Evolutionary conservation across 257 asterid genomes (phyloP).

Genomic region (Solanum rostratum): DNA sequence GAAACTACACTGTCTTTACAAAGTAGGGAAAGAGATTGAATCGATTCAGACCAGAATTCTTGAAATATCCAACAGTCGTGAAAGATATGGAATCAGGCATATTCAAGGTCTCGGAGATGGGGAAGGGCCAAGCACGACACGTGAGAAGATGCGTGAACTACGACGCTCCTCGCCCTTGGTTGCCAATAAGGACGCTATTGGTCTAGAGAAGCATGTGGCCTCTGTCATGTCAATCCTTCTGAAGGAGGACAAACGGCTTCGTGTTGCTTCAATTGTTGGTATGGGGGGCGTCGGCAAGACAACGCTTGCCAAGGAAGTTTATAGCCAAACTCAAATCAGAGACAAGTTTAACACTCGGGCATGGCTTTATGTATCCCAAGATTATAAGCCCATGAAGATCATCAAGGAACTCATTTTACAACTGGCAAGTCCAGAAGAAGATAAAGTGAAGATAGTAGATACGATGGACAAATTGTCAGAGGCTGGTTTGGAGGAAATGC

Average conservation of each 20-base stretch:
- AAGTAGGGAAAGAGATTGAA: neutral
- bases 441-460: neutral
- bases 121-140: neutral
- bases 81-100: neutral
- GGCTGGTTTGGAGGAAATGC: neutral
- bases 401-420: conserved; percentile 7
- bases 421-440: neutral
- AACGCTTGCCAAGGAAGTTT: conserved; percentile 5
- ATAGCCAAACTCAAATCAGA: neutral
- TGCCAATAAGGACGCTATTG: conserved; percentile 4
- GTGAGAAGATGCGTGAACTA: neutral
- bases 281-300: neutral
- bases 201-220: neutral
- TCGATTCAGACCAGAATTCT: neutral
- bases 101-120: neutral
- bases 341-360: neutral
- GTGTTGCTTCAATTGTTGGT: conserved; percentile 4
- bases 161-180: neutral
- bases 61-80: neutral
- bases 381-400: neutral
- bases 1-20: neutral
- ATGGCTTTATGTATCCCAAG: conserved; percentile 10
- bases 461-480: neutral
- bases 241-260: neutral
- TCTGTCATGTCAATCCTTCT: neutral